Evolutionary conservation across 164 flowering plant species (phyloP), one percentile per base, ranked within the genome.

Genomic region (Tetracentron sinense): DNA sequence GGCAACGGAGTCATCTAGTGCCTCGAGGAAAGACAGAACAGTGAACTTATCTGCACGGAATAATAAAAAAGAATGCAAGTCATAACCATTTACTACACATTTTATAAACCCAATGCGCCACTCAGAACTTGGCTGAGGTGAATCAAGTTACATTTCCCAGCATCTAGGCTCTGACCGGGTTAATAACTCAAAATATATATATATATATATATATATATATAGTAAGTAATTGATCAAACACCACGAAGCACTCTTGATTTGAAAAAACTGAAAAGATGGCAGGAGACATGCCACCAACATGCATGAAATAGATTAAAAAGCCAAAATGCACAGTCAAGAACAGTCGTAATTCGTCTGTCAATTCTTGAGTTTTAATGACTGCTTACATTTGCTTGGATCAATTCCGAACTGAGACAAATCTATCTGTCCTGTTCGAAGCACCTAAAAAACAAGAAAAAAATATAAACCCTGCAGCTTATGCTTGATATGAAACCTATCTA

Each of bases 311-410:
- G 35, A n/a, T 25, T 12, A 61, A 21, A 0, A 42, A 5, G 25
- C 16, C 65, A 60, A 27, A 26, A 27, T 25, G 15, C 33, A 27
- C n/a, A 31, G 21, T 21, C 44, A 21, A 33, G 47, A n/a, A 1
- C 19, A 57, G 6, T 57, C 44, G 25, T 33, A 20, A n/a, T n/a
- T 20, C 42, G 42, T 14, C 22, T 27, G 17, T 38, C 28, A 1
- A 23, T 2, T 12, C 23, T 3, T 1, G 16, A 52, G 7, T 19
- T n/a, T 25, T 0, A 23, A n/a, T 15, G 59, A 44, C 7, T 42
- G 67, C 97, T 90, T 75, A 93, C 98, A 91, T 89, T 94, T 87
- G 72, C 88, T 87, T 42, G 99, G 97, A 72, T 94, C 96, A 72
- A 94, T 78, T 7, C 99, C 99, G 78, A 94, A 94, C 75, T 94